Conservation (phyloP, 164 flowering plant genomes). For the Sextonia rubra region DNA sequence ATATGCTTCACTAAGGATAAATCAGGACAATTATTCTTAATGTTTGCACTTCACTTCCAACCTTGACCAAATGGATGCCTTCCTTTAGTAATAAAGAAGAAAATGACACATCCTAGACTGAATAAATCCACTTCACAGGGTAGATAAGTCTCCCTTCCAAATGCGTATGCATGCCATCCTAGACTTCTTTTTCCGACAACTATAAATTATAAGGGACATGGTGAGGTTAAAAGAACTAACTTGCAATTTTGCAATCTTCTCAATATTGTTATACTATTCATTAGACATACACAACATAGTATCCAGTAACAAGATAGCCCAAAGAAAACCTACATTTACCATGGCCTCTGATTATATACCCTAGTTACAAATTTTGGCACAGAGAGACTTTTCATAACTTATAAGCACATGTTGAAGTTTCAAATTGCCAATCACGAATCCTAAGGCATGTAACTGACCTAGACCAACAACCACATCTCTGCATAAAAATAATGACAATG, state of each 20-base stretch:
- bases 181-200: too few relatives aligned
- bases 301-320: conserved; percentile 53
- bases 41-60: conserved; percentile 61
- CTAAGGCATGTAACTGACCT: conserved; percentile 72
- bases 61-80: conserved; percentile 67
- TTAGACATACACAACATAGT: neutral
- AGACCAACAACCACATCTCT: conserved; percentile 71
- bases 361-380: conserved; percentile 82
- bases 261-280: neutral
- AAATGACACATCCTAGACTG: conserved; percentile 76
- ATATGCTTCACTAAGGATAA: conserved; percentile 57
- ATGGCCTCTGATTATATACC: conserved; percentile 77
- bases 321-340: conserved; percentile 47
- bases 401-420: conserved; percentile 84
- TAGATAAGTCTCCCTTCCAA: too few relatives aligned
- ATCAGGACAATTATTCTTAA: conserved; percentile 46
- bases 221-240: too few relatives aligned
- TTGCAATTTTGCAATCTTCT: too few relatives aligned
- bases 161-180: too few relatives aligned
- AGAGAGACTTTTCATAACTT: conserved; percentile 31
- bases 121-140: conserved; percentile 72
- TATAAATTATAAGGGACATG: too few relatives aligned
- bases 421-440: conserved; percentile 71
- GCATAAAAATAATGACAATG: neutral
- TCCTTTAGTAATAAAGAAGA: conserved; percentile 68